Conservation (phyloP, 345 rosid genomes). For the Gynandropsis gynandra region DNA sequence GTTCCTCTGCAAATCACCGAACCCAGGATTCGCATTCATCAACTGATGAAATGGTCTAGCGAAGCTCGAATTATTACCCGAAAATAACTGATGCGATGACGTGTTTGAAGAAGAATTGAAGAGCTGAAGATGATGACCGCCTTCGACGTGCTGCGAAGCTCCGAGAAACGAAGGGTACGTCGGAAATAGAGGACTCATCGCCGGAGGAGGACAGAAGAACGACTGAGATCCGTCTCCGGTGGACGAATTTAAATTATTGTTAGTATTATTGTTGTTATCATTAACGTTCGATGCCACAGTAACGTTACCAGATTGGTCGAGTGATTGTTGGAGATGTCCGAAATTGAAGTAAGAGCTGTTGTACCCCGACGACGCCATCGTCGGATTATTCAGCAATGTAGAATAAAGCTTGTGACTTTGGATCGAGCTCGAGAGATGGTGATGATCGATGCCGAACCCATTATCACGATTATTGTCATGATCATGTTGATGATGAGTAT, state of each 20-base stretch:
- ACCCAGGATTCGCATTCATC: conserved; percentile 32
- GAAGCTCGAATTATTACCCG: conserved; percentile 30
- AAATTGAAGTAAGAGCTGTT: conserved; percentile 43
- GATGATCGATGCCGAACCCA: conserved; percentile 30
- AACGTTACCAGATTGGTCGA: conserved; percentile 65
- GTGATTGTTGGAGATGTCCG: conserved; percentile 60
- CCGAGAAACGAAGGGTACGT: conserved; percentile 40
- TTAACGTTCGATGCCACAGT: conserved; percentile 39
- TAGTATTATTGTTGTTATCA: conserved; percentile 19
- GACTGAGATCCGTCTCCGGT: conserved; percentile 37
- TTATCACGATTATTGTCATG: conserved; percentile 31
- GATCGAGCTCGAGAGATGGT: conserved; percentile 22
- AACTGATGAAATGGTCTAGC: conserved; percentile 36
- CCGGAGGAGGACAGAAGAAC: conserved; percentile 48
- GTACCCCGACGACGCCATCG: conserved; percentile 30
- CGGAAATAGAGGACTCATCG: conserved; percentile 51
- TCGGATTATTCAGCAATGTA: conserved; percentile 27
- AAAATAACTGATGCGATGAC: conserved; percentile 31
- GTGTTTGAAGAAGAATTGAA: conserved; percentile 29
- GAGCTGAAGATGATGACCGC: conserved; percentile 37
- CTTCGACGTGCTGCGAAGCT: too few species aligned
- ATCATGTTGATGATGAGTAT: conserved; percentile 9
- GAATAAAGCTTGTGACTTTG: conserved; percentile 39
- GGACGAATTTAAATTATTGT: conserved; percentile 25
- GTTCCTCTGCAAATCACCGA: conserved; percentile 25